Evolutionary conservation across 257 asterid species (phyloP), one percentile per base, ranked within the genome.

Genomic region (Solanum sejunctum): DNA sequence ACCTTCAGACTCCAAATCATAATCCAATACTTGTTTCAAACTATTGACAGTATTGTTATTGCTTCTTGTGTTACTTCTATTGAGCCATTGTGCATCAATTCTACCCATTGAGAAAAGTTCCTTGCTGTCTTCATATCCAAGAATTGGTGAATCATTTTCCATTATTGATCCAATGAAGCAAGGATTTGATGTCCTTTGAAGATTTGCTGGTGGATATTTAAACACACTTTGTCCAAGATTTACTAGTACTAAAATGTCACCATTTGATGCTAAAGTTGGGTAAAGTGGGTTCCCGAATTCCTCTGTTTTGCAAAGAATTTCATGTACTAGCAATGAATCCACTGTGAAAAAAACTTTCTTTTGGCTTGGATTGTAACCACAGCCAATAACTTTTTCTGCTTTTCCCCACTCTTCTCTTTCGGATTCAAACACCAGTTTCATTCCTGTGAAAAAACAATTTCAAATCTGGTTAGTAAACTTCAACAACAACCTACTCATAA

Each of bases 71-170:
- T 92, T 90, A 67, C 90, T 92, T 86, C 95, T 82, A 56, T 91
- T 91, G 8, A 90, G 86, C 94, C 98, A 94, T 47, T 88, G 93
- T 1, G 96, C 85, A 83, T 96, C 99, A 43, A 96, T 93, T 87
- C 99, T 90, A 36, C 98, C 98, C 97, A 96, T 96, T 3, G 99
- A 96, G 88, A 96, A 96, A 86, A 96, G 98, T 85, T 96, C 99
- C 83, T 80, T 91, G 86, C 99, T 96, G 32, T 96, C 99, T 1
- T 95, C 99, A 23, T 89, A 90, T 8, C 97, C 95, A 9, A 94
- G 41, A 55, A 90, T 81, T 1, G 98, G 92, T 16, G 98, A 91
- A 58, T 12, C 88, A 49, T 52, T 87, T 60, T 81, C 85, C 58
- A 89, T 49, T 5, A 87, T 43, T 7, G 94, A 92, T 26, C 97